Conservation (phyloP, 2,329 filamentous ascomycete genomes). For the Fusarium nodosum region DNA sequence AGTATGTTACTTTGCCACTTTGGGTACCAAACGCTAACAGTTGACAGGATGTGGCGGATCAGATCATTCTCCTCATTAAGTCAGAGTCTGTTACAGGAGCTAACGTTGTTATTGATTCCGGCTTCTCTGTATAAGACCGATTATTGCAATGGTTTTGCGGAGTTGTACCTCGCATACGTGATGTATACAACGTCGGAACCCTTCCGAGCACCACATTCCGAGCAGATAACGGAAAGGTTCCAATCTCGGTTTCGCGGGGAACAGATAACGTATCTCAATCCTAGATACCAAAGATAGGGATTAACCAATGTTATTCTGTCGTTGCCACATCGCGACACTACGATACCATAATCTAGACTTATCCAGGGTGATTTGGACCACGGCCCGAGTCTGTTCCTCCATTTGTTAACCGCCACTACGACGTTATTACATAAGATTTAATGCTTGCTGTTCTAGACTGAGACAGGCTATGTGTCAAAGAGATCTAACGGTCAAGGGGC, state of each 20-base stretch:
- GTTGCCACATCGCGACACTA: not conserved
- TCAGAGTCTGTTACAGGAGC: conserved; percentile 12
- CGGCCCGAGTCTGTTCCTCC: not conserved
- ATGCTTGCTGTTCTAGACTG: not conserved
- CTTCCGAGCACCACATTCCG: not conserved
- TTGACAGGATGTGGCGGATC: conserved; percentile 16
- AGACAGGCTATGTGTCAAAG: not conserved
- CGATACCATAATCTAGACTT: not conserved
- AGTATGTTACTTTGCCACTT: rapidly evolving
- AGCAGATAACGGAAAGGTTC: not conserved
- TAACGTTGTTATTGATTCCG: conserved; percentile 8
- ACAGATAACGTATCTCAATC: not conserved
- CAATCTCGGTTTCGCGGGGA: not conserved
- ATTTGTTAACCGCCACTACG: not conserved
- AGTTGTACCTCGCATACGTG: not conserved
- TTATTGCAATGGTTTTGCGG: not conserved
- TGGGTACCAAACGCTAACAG: rapidly evolving
- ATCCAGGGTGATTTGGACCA: not conserved
- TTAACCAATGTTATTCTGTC: not conserved
- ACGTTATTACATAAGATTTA: not conserved
- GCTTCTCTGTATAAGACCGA: conserved; percentile 1
- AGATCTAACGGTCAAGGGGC: not conserved
- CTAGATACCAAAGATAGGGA: not conserved
- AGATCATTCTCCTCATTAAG: conserved; percentile 1
- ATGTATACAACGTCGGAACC: not conserved